These are phyloP conservation scores for Cryptococcus amylolentus DNA, from an alignment of 1,284 basidiomycete genomes.

Conservation along the genomic window DNA sequence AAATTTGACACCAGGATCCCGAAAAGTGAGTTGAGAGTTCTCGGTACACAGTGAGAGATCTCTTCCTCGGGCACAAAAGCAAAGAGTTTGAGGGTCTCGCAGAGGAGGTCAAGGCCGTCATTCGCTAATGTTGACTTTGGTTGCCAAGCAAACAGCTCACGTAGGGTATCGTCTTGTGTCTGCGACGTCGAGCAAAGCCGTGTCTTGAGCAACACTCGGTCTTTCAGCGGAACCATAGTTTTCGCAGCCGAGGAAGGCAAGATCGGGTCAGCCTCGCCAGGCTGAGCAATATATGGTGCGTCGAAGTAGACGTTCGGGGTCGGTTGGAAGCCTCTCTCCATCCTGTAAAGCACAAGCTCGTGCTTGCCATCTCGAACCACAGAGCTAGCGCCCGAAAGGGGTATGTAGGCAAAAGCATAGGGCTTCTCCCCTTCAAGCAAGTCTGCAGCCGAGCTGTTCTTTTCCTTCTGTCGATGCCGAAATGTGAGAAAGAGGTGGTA, in stretches of 20 bases:
- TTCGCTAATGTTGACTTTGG: slow-evolving; percentile 2
- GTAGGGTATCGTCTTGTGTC: slow-evolving; percentile 84
- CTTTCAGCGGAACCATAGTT: slow-evolving; percentile 65
- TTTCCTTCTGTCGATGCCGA: slow-evolving; percentile 65
- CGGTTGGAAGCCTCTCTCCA: slow-evolving; percentile 64
- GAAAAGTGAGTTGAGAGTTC: slow-evolving; percentile 92
- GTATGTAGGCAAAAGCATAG: slow-evolving; percentile 90
- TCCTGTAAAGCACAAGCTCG: slow-evolving; percentile 74
- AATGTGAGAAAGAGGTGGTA: slow-evolving; percentile 96
- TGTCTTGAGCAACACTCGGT: slow-evolving; percentile 76
- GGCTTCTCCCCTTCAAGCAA: slow-evolving; percentile 59
- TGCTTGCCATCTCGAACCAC: slow-evolving; percentile 91
- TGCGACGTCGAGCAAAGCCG: slow-evolving; percentile 89
- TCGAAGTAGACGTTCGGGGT: slow-evolving; percentile 67
- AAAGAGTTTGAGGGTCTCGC: slow-evolving; percentile 75
- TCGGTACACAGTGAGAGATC: slow-evolving; percentile 88
- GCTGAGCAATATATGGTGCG: slow-evolving; percentile 60
- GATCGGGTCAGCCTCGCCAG: slow-evolving; percentile 56
- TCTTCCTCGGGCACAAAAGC: slow-evolving; percentile 88
- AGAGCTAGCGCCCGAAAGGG: slow-evolving; percentile 69
- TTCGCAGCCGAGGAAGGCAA: slow-evolving; percentile 50
- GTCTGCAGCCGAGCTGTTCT: slow-evolving; percentile 25
- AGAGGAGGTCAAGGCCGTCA: slow-evolving; percentile 58
- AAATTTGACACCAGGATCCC: slow-evolving; percentile 73
- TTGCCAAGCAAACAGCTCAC: slow-evolving; percentile 83